Percentiles rank a stretch among this genome's conserved stretches.
phyloP scores from a whole-genome alignment of 2,329 filamentous ascomycete species.

The Ophiocordyceps camponoti-leonardi region DNA sequence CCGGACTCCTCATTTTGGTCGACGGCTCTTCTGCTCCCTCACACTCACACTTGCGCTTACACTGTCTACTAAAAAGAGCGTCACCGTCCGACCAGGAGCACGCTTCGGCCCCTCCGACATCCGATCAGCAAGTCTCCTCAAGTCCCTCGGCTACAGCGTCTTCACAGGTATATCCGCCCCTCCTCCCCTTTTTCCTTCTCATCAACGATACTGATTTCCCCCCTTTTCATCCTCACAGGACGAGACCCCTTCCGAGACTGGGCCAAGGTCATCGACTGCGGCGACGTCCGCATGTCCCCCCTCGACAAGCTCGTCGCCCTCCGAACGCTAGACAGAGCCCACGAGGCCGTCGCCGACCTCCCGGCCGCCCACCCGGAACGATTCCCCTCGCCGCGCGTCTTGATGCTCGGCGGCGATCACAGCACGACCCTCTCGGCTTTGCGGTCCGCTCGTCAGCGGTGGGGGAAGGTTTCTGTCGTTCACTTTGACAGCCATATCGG shows the following conservation, averaged over 20 bases:
- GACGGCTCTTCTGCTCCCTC: too few species aligned
- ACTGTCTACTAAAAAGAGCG: too few species aligned
- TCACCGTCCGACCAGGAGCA: conserved; percentile 14
- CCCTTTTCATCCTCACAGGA: conserved; percentile 1
- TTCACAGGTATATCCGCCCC: conserved; percentile 4
- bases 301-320: conserved; percentile 8
- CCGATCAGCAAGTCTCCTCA: conserved; percentile 58
- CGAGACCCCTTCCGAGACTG: conserved; percentile 23
- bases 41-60: too few species aligned
- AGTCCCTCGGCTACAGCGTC: conserved; percentile 7
- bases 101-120: conserved; percentile 74
- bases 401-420: conserved; percentile 55
- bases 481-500: conserved; percentile 49
- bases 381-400: conserved; percentile 16
- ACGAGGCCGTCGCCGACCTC: conserved; percentile 3
- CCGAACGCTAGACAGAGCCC: conserved; percentile 7
- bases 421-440: conserved; percentile 49
- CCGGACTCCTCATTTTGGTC: too few species aligned
- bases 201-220: too few species aligned
- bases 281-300: conserved; percentile 29
- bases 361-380: conserved; percentile 3
- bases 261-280: conserved; percentile 67
- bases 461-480: conserved; percentile 46
- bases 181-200: not conserved
- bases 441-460: conserved; percentile 39